Base-by-base conservation (phyloP, 768 basidiomycete species). In the Trametes cubensis region DNA sequence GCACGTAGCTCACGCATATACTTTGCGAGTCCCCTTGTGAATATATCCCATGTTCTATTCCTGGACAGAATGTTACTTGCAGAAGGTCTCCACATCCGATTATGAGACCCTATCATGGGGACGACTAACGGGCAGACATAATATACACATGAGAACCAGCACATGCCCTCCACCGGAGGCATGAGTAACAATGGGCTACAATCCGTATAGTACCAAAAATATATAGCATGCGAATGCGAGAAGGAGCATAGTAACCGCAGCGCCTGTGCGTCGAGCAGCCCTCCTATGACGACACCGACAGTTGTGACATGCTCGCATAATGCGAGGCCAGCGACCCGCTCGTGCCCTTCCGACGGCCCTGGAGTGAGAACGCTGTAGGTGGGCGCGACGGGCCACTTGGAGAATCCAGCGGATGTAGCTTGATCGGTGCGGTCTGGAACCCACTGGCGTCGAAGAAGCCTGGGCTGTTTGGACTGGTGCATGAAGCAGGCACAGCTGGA, bases 401-500 rank as follows among this genome's bases (percentile, higher is more conserved):
- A 2, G 55, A 52, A 25, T 47, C 55, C 14, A 63, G 23, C 6
- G 57, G 57, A n/a, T 55, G 44, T 15, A 63, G 58, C 34, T 34
- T 48, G 40, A 63, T 63, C 10, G 62, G 57, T 1, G 46, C 55
- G 2, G 53, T 10, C 23, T 59, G 58, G 53, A 63, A 63, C 21
- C 38, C 23, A 30, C 21, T 34, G 34, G 34, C 34, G 11, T 34
- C 28, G 18, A 58, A 28, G 38, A 48, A 62, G 4, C 49, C 45
- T 8, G 25, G 23, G 25, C 50, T n/a, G 41, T 52, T 15, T 17
- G 25, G 23, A 30, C 50, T n/a, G 28, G 44, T 15, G 21, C 49
- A 38, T 6, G 58, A n/a, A 1, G 15, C 14, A 6, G 57, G 48
- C 26, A 58, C 57, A 30, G 57, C 57, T 58, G 49, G 17, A 23